These are phyloP conservation scores for Ichthyophthirius multifiliis DNA, from an alignment of 169 alveolate genomes.

Conservation along the genomic window DNA sequence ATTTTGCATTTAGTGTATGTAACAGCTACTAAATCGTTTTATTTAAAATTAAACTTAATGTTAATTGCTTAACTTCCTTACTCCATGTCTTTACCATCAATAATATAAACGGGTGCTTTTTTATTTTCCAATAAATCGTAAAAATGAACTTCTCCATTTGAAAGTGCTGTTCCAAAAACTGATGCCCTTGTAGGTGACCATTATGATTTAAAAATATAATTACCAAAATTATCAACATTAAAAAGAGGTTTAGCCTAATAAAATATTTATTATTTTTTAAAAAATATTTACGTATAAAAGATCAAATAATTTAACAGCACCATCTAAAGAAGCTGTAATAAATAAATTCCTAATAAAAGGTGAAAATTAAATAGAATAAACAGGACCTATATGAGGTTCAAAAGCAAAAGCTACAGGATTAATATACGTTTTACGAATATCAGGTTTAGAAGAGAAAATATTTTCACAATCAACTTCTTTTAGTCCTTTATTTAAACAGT, in stretches of 20 bases:
- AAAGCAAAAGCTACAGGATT: conserved; percentile 54
- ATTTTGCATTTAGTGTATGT: conserved; percentile 46
- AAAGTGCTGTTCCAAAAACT: conserved; percentile 60
- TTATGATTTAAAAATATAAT: conserved; percentile 31
- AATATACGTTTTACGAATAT: conserved; percentile 42
- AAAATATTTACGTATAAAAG: background rate
- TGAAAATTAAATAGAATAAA: conserved; percentile 37
- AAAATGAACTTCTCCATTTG: conserved; percentile 48
- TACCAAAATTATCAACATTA: background rate
- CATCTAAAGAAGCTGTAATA: conserved; percentile 56
- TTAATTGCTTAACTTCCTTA: background rate
- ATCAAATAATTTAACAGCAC: conserved; percentile 46
- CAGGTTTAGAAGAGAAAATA: conserved; percentile 58
- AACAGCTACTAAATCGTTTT: conserved; percentile 61
- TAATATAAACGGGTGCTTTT: background rate
- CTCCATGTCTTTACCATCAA: conserved; percentile 1
- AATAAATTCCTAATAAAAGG: conserved; percentile 50
- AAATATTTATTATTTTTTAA: background rate
- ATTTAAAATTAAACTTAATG: conserved; percentile 23
- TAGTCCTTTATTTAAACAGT: conserved; percentile 48
- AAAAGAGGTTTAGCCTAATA: background rate
- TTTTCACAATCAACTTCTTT: conserved; percentile 43
- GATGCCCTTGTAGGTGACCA: conserved; percentile 63
- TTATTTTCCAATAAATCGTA: conserved; percentile 45
- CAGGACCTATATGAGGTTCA: conserved; percentile 67